Conservation (phyloP, 306 rosid genomes). For the Castanea sativa region DNA sequence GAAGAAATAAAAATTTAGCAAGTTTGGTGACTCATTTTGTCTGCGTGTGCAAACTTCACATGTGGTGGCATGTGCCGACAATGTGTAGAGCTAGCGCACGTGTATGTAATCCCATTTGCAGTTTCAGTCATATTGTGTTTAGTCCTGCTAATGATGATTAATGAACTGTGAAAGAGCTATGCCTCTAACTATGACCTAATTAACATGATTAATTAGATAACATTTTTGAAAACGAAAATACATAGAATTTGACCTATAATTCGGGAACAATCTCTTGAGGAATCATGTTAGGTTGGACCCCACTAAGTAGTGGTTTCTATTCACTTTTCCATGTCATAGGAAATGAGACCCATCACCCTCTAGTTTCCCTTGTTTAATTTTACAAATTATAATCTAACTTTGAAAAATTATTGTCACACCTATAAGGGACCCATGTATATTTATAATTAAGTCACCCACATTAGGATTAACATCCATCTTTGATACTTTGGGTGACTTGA, state of each 20-base stretch:
- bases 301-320: constrained; percentile 41
- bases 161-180: constrained; percentile 39
- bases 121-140: constrained; percentile 10
- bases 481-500: constrained; percentile 21
- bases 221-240: constrained; percentile 45
- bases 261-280: constrained; percentile 34
- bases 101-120: constrained; percentile 43
- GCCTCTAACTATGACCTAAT: constrained; percentile 37
- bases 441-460: constrained; percentile 21
- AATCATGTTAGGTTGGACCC: constrained; percentile 54
- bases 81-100: constrained; percentile 41
- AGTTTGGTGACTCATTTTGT: constrained; percentile 10
- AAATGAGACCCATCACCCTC: constrained; percentile 27
- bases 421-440: constrained; percentile 19
- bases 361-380: not conserved
- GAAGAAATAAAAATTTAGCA: not conserved
- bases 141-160: constrained; percentile 10
- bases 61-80: constrained; percentile 38
- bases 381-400: constrained; percentile 6
- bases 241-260: constrained; percentile 34
- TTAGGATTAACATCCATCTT: constrained; percentile 32
- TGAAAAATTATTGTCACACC: constrained; percentile 29
- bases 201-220: constrained; percentile 36
- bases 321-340: constrained; percentile 31
- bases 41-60: constrained; percentile 10